Evolutionary conservation across 768 basidiomycete genomes (phyloP), one percentile per base, ranked within the genome.

Genomic region (Lyophyllum decastes): DNA sequence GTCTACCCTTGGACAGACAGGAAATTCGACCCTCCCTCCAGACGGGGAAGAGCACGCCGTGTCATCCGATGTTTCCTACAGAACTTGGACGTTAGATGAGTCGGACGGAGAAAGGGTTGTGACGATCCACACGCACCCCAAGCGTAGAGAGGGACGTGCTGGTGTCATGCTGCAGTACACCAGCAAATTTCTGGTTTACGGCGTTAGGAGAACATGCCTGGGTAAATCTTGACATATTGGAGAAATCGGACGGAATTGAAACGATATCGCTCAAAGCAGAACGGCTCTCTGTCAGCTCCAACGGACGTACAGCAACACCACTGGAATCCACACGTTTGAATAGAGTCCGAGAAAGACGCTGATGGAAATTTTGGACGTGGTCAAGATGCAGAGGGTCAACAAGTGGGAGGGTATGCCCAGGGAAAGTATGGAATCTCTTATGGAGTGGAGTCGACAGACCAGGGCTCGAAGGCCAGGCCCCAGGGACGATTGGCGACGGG

Each of bases 401-500:
- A 12, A 52, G 21, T 12, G 43, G 38, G 22, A 50, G 26, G 33
- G 5, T 30, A 14, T 50, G 50, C 17, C 49, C 55, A 25, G 66
- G 66, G 54, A 66, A 63, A 27, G 66, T 64, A 41, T 46, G 59
- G 59, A 62, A 65, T 49, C 66, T 55, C 48, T 63, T 57, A 52
- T 67, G 62, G 55, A 41, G 30, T 21, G 40, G 25, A 25, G 24
- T 61, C 21, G 53, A 33, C 35, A 43, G 64, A 62, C 59, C 55
- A 34, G 63, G 45, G 9, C 64, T 68, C 55, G 58, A 30, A 2
- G 80, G 79, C 79, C 78, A 81, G 2, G 79, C 80, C 44, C 79
- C 80, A 33, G 81, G 81, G 27, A 80, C 35, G 17, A 56, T 44
- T 54, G 69, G 74, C 57, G 59, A 77, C 54, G 64, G 72, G 61